Evolutionary conservation across 2,329 filamentous ascomycete species (phyloP).

Genomic region (Ophiosphaerella korrae): DNA sequence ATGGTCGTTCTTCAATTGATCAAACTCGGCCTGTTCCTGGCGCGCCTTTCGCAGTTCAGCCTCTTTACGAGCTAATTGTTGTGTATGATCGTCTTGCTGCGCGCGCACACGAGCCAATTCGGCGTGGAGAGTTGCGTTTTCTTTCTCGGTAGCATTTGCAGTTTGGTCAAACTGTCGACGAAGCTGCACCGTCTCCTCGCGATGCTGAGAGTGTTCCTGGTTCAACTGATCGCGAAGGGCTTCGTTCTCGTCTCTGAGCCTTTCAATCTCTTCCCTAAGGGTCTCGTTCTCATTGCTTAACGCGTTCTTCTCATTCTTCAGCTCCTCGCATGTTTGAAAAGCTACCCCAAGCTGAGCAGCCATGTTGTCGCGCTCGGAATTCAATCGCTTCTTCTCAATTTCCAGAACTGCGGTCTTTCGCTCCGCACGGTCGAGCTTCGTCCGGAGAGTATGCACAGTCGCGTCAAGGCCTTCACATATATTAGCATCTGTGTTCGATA

Average conservation of each 20-base stretch:
- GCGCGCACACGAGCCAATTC: slow-evolving; percentile 40
- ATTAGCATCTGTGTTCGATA: slow-evolving; percentile 13
- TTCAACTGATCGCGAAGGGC: slow-evolving; percentile 40
- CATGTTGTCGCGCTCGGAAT: slow-evolving; percentile 68
- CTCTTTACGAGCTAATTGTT: slow-evolving; percentile 41
- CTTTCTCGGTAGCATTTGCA: slow-evolving; percentile 39
- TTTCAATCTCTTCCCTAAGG: slow-evolving; percentile 45
- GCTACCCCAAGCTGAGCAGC: slow-evolving; percentile 66
- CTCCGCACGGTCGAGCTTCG: slow-evolving; percentile 66
- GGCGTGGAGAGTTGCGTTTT: slow-evolving; percentile 41
- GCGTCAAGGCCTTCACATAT: slow-evolving; percentile 59
- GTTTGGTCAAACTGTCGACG: slow-evolving; percentile 40
- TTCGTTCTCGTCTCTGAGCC: slow-evolving; percentile 41
- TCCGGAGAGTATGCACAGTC: slow-evolving; percentile 64
- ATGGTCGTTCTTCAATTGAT: slow-evolving; percentile 73
- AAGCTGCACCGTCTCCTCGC: slow-evolving; percentile 42
- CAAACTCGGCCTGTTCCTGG: slow-evolving; percentile 44
- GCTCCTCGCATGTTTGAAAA: slow-evolving; percentile 61
- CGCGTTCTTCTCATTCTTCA: slow-evolving; percentile 53
- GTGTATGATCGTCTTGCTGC: slow-evolving; percentile 45
- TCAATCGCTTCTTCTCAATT: slow-evolving; percentile 66
- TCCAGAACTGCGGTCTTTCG: slow-evolving; percentile 67
- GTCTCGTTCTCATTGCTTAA: slow-evolving; percentile 43
- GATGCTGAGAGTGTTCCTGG: slow-evolving; percentile 39
- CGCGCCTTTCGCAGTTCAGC: slow-evolving; percentile 42